Conservation (phyloP, 164 flowering plant genomes). For the Amborella trichopoda region DNA sequence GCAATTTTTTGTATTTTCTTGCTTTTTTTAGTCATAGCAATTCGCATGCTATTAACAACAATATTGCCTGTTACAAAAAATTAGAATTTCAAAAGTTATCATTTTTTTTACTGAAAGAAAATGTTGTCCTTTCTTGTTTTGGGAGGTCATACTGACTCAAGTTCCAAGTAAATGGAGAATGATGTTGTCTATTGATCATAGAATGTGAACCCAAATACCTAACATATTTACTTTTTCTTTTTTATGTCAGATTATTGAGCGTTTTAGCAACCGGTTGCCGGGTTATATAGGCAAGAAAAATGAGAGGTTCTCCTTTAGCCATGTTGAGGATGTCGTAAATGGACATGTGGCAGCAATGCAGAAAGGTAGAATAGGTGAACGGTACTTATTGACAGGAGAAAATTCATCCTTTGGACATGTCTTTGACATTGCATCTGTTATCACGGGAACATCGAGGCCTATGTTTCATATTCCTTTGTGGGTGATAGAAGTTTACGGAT, state of each 20-base stretch:
- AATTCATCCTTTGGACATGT: slow-evolving; percentile 72
- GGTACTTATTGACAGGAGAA: slow-evolving; percentile 89
- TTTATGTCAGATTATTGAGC: slow-evolving; percentile 54
- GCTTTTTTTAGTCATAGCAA: too few relatives aligned
- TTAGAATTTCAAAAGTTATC: too few relatives aligned
- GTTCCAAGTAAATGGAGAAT: too few relatives aligned
- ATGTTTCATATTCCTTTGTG: slow-evolving; percentile 52
- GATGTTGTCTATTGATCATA: too few relatives aligned
- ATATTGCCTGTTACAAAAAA: too few relatives aligned
- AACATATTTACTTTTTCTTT: neutral
- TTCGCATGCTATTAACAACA: too few relatives aligned
- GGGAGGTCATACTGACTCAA: too few relatives aligned
- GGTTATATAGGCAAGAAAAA: slow-evolving; percentile 71
- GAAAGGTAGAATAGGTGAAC: slow-evolving; percentile 63
- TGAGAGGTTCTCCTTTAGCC: slow-evolving; percentile 63
- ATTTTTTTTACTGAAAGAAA: too few relatives aligned
- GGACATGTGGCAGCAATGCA: slow-evolving; percentile 78
- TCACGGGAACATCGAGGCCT: slow-evolving; percentile 57
- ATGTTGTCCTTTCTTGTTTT: too few relatives aligned
- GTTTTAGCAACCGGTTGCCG: slow-evolving; percentile 77
- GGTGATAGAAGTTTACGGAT: slow-evolving; percentile 56
- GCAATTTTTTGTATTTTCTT: too few relatives aligned
- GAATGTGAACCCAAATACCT: too few relatives aligned
- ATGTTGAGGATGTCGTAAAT: slow-evolving; percentile 77
- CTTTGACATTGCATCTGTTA: slow-evolving; percentile 58